These are phyloP conservation scores for Zygoascus tannicola DNA, from an alignment of 805 yeast genomes.

Conservation along the genomic window DNA sequence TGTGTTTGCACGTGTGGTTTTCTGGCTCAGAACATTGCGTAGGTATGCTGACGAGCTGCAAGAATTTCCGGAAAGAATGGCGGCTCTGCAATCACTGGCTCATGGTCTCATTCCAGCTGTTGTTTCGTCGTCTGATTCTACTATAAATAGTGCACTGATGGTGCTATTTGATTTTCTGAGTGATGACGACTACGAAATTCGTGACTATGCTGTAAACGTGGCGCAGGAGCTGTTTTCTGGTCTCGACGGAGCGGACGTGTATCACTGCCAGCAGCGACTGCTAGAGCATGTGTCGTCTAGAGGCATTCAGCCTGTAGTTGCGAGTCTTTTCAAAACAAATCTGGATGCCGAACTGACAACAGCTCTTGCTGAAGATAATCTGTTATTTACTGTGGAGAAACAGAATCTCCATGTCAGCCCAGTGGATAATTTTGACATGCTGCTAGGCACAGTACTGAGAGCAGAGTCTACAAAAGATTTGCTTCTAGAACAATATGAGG, in stretches of 20 bases:
- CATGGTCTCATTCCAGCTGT: constrained; percentile 22
- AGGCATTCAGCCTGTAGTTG: neutral
- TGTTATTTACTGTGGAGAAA: constrained; percentile 58
- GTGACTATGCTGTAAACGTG: constrained; percentile 37
- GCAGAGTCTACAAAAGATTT: neutral
- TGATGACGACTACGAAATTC: constrained; percentile 62
- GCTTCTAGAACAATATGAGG: neutral
- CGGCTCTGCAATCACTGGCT: constrained; percentile 38
- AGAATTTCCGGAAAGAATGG: constrained; percentile 38
- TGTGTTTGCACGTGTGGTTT: constrained; percentile 10
- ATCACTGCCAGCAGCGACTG: constrained; percentile 19
- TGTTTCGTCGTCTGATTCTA: neutral
- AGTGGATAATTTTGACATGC: neutral
- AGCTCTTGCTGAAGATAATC: constrained; percentile 23
- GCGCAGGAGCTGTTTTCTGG: neutral
- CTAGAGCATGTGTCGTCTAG: neutral
- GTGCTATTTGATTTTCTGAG: constrained; percentile 19
- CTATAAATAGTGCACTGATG: constrained; percentile 6
- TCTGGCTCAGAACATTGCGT: constrained; percentile 26
- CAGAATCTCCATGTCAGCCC: constrained; percentile 45
- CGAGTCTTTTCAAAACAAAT: neutral
- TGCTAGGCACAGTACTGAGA: neutral
- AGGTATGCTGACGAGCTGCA: constrained; percentile 33
- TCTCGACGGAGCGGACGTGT: neutral
- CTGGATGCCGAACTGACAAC: constrained; percentile 17